A percentile compares a stretch with the other conserved stretches of the same genome.
phyloP scores from a whole-genome alignment of 2,329 filamentous ascomycete genomes.

The Colletotrichum chlorophyti region DNA sequence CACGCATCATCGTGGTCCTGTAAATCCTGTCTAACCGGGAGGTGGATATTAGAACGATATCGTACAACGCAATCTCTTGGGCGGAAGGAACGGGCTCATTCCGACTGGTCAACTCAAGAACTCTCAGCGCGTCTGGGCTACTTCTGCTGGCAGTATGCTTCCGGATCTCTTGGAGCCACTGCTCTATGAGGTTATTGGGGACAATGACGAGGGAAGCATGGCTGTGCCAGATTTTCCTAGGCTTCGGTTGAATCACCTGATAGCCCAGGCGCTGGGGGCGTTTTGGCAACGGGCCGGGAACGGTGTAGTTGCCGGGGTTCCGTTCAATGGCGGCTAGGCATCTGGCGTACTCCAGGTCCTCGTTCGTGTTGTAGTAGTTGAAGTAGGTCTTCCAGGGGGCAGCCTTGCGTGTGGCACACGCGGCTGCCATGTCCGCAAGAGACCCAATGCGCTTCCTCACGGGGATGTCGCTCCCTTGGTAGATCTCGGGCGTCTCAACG shows the following conservation, averaged over 20 bases:
- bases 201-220: slow-evolving; percentile 79
- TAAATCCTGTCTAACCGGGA: slow-evolving; percentile 71
- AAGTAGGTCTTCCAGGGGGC: slow-evolving; percentile 76
- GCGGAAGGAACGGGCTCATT: slow-evolving; percentile 61
- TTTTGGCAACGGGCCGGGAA: slow-evolving; percentile 50
- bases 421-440: slow-evolving; percentile 78
- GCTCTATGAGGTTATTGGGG: slow-evolving; percentile 81
- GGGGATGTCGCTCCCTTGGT: slow-evolving; percentile 50
- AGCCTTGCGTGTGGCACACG: slow-evolving; percentile 68
- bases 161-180: slow-evolving; percentile 82
- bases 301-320: slow-evolving; percentile 66
- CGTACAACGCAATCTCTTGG: slow-evolving; percentile 67
- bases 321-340: slow-evolving; percentile 64
- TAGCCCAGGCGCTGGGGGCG: slow-evolving; percentile 34
- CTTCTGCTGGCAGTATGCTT: slow-evolving; percentile 68
- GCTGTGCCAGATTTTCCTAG: slow-evolving; percentile 67
- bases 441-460: slow-evolving; percentile 60
- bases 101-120: slow-evolving; percentile 65
- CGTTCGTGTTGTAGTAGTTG: slow-evolving; percentile 50
- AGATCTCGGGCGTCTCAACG: slow-evolving; percentile 69
- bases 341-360: slow-evolving; percentile 56
- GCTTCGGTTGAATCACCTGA: slow-evolving; percentile 44
- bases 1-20: slow-evolving; percentile 39
- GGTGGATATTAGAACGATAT: slow-evolving; percentile 81
- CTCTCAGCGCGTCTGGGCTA: slow-evolving; percentile 57